Evolutionary conservation across 805 yeast genomes (phyloP).

Genomic region (Wickerhamomyces kurtzmanii): DNA sequence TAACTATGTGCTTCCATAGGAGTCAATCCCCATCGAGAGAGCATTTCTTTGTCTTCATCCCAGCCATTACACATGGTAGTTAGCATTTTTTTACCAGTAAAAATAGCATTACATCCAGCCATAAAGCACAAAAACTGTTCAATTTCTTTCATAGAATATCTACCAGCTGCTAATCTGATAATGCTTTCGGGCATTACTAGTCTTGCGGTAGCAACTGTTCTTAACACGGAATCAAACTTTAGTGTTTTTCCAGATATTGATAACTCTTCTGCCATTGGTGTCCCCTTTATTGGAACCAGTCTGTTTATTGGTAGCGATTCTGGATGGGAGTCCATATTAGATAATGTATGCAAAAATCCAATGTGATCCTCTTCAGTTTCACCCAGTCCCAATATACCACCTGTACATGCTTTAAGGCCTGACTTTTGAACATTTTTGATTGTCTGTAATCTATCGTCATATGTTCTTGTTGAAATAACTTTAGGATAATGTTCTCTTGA

Average conservation of each 20-base stretch:
- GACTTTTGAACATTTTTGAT: slow-evolving; percentile 53
- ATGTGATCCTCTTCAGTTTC: slow-evolving; percentile 66
- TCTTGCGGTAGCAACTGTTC: slow-evolving; percentile 71
- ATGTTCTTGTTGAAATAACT: slow-evolving; percentile 61
- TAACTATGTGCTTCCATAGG: slow-evolving; percentile 40
- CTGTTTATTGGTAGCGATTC: slow-evolving; percentile 77
- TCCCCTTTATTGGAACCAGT: slow-evolving; percentile 70
- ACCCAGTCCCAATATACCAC: slow-evolving; percentile 74
- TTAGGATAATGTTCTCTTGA: slow-evolving; percentile 68
- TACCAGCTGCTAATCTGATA: slow-evolving; percentile 71
- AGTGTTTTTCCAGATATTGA: slow-evolving; percentile 28
- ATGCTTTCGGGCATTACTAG: slow-evolving; percentile 64
- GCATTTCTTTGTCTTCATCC: slow-evolving; percentile 70
- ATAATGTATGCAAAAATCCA: slow-evolving; percentile 54
- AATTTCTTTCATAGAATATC: slow-evolving; percentile 70
- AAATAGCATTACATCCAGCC: slow-evolving; percentile 74
- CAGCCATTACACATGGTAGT: slow-evolving; percentile 80
- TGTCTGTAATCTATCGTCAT: slow-evolving; percentile 63
- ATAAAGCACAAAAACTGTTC: slow-evolving; percentile 70
- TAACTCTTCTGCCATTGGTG: slow-evolving; percentile 58
- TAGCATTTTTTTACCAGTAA: slow-evolving; percentile 73
- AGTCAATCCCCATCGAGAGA: slow-evolving; percentile 57
- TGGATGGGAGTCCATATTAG: slow-evolving; percentile 66
- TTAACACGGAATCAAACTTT: slow-evolving; percentile 49
- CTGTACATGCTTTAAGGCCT: slow-evolving; percentile 65